Base-by-base conservation (phyloP, 2,329 filamentous ascomycete genomes). In the Phaeosphaeriaceae sp. region DNA sequence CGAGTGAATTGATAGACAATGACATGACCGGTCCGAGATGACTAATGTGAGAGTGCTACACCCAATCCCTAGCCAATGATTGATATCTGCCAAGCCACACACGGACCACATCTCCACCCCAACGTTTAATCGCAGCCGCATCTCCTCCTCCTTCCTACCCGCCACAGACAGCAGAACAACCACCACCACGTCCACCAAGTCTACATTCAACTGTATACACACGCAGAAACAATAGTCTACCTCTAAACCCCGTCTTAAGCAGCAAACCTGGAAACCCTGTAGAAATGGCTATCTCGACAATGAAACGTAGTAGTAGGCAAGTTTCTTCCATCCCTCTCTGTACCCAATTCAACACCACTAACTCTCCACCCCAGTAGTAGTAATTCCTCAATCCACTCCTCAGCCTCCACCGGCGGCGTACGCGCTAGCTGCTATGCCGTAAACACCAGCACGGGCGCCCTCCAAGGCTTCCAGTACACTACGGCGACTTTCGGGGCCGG, bases 391-490 rank as follows among this genome's bases (percentile, higher is more conserved):
- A 65, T 69, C 63, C 69, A 72, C 73, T 78, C 74, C 69, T 75
- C 85, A 82, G 52, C 54, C 33, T 84, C 84, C 81, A 82, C 77
- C 79, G 82, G 85, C 80, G 88, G 89, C 75, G 87, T 94, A 77
- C 87, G 93, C 80, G 92, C 92, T 78, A 92, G 87, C 76, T 95
- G 91, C 84, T 97, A 96, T 80, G 81, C 89, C 67, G 90, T 93
- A 76, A 86, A 92, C 77, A 42, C 52, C 6, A 41, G 79, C 70
- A 83, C 86, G 65, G 82, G 86, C 74, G 83, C 80, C 71, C 83
- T 96, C 68, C 45, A 52, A 17, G 57, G 57, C 38, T 60, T 60
- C 30, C 58, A 60, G 49, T 61, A 56, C 53, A 92, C 92, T 90
- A 92, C 90, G 81, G 84, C 86, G 84, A 88, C 85, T 80, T 83